Evolutionary conservation across 1,284 basidiomycete genomes (phyloP), one percentile per base, ranked within the genome.

Genomic region (Taiwanofungus camphoratus): DNA sequence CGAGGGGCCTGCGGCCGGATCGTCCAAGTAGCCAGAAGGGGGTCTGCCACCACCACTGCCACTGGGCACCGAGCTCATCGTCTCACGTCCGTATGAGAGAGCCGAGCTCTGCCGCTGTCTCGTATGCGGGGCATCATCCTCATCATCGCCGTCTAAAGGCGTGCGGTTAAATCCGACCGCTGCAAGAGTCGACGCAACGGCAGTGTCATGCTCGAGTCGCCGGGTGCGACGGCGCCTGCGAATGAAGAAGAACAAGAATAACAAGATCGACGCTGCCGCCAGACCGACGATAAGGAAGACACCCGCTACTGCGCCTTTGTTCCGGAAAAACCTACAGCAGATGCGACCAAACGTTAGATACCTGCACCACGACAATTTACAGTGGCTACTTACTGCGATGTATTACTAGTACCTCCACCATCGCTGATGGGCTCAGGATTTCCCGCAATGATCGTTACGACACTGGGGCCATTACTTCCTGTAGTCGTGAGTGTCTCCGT

Each of bases 281-380:
- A 89, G 70, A 27, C 84, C 87, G 9, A 87, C 82, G 23, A 88
- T 74, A 29, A 85, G 71, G 55, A 88, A 89, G 18, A 87, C 83
- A 35, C 79, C 87, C 5, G 78, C 78, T 3, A 89, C 86, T 11
- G 85, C 86, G 18, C 83, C 84, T 27, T 79, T 82, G 55, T 87
- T 80, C 21, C 62, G 56, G 63, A 89, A 87, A 61, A 89, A 89
- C 44, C 83, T 87, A 53, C 8, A 16, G 2, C 24, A 41, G 29
- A 49, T 37, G 43, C 19, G 29, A 35, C 24, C 22, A 22, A 21
- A 42, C 30, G 16, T 36, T 18, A 12, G n/a, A n/a, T n/a, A n/a
- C n/a, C n/a, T n/a, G n/a, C n/a, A n/a, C n/a, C n/a, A n/a, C n/a
- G n/a, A n/a, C n/a, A n/a, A n/a, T n/a, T 29, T 19, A 24, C 24